Percentiles rank a stretch among this genome's conserved stretches.
phyloP scores from a whole-genome alignment of 1,284 basidiomycete species.

The Coniferiporia sulphurascens region DNA sequence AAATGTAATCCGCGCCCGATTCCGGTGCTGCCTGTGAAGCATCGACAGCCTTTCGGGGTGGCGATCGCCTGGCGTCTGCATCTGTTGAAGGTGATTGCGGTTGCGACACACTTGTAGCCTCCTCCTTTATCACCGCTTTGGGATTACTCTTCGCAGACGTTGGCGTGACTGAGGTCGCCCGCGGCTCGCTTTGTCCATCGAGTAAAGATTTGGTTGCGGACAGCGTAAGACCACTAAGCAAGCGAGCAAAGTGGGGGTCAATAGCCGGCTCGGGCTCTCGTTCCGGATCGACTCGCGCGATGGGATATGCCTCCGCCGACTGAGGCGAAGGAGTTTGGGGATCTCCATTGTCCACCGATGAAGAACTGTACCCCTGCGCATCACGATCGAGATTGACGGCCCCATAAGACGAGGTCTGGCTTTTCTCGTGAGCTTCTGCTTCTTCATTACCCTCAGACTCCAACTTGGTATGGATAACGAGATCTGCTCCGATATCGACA shows the following conservation, averaged over 20 bases:
- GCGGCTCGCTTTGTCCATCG: background rate
- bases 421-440: background rate
- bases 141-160: slow-evolving; percentile 4
- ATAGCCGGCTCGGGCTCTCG: slow-evolving; percentile 22
- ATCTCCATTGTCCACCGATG: slow-evolving; percentile 54
- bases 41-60: background rate
- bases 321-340: slow-evolving; percentile 61
- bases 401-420: background rate
- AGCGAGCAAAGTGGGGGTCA: slow-evolving; percentile 67
- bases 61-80: background rate
- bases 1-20: background rate
- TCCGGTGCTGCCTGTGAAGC: background rate
- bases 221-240: slow-evolving; percentile 56
- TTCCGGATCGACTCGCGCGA: slow-evolving; percentile 24
- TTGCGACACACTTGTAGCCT: too few species aligned
- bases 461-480: slow-evolving; percentile 18
- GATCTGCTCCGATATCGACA: slow-evolving; percentile 23
- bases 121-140: background rate
- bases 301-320: slow-evolving; percentile 35
- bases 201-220: slow-evolving; percentile 39
- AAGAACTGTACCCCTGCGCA: slow-evolving; percentile 61
- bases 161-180: slow-evolving; percentile 11
- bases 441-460: slow-evolving; percentile 16
- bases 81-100: background rate
- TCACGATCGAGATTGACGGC: slow-evolving; percentile 25